Percentiles rank a stretch among this genome's conserved stretches.
Evolutionary conservation across 148 eudicot species (phyloP).

Genomic region (Oxyria digyna): DNA sequence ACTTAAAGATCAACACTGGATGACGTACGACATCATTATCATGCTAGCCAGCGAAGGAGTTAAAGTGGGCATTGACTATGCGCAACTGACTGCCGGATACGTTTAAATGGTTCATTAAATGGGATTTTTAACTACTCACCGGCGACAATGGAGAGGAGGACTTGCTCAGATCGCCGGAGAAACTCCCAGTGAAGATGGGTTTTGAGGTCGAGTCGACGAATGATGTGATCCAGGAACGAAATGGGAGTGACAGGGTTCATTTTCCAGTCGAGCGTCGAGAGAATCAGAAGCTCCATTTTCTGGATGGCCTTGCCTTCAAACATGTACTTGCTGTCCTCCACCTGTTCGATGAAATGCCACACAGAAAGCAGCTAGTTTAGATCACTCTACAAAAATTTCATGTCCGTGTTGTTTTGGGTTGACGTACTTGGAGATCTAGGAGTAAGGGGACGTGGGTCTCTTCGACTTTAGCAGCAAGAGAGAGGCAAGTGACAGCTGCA

Average conservation of each 20-base stretch:
- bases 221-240: conserved; percentile 27
- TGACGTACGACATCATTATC: neutral
- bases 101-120: neutral
- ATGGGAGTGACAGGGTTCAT: conserved; percentile 32
- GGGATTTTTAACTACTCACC: conserved; percentile 34
- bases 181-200: conserved; percentile 26
- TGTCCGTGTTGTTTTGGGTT: neutral
- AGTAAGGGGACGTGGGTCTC: conserved; percentile 67
- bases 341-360: conserved; percentile 16
- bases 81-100: neutral
- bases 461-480: conserved; percentile 89
- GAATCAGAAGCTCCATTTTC: conserved; percentile 31
- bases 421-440: conserved; percentile 67
- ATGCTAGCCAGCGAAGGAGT: neutral
- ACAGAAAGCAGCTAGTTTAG: neutral
- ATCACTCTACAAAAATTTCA: neutral
- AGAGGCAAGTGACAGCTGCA: conserved; percentile 69
- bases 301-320: conserved; percentile 26
- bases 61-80: too few relatives aligned
- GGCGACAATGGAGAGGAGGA: conserved; percentile 33
- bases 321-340: conserved; percentile 11
- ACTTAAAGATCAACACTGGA: neutral
- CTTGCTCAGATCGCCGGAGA: conserved; percentile 33
- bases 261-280: conserved; percentile 31
- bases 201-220: conserved; percentile 31